phyloP scores from a whole-genome alignment of 768 basidiomycete genomes.

The Xanthoconium purpureum region DNA sequence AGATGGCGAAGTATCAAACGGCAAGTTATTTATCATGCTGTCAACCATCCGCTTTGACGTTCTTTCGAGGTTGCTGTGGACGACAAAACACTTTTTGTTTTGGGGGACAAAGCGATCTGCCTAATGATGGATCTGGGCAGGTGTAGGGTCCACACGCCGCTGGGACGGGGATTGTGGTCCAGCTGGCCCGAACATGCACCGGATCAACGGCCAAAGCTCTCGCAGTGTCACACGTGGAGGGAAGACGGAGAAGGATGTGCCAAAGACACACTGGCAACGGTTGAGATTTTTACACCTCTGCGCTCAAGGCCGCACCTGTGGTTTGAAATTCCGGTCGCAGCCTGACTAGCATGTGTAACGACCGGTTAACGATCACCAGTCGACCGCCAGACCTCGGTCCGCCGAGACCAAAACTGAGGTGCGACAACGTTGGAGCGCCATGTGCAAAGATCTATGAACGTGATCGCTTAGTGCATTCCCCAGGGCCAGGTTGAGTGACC shows the following conservation, averaged over 20 bases:
- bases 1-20: not conserved
- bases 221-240: not conserved
- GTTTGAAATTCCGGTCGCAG: no score
- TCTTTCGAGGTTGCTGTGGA: conserved; percentile 6
- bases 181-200: not conserved
- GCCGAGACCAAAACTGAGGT: no score
- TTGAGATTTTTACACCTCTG: no score
- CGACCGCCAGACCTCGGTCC: no score
- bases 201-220: not conserved
- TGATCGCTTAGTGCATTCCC: no score
- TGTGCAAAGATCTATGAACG: no score
- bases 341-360: no score
- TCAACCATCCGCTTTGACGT: conserved; percentile 4
- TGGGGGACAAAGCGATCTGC: conserved; percentile 11
- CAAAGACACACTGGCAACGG: no score
- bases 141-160: not conserved
- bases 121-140: not conserved
- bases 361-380: no score
- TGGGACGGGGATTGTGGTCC: conserved; percentile 6
- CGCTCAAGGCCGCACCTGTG: no score
- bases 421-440: no score
- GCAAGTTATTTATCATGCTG: conserved; percentile 12
- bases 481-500: no score
- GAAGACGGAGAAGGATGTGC: not conserved
- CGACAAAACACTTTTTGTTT: not conserved